phyloP scores from a whole-genome alignment of 768 basidiomycete species.

The Calocybe indica region DNA sequence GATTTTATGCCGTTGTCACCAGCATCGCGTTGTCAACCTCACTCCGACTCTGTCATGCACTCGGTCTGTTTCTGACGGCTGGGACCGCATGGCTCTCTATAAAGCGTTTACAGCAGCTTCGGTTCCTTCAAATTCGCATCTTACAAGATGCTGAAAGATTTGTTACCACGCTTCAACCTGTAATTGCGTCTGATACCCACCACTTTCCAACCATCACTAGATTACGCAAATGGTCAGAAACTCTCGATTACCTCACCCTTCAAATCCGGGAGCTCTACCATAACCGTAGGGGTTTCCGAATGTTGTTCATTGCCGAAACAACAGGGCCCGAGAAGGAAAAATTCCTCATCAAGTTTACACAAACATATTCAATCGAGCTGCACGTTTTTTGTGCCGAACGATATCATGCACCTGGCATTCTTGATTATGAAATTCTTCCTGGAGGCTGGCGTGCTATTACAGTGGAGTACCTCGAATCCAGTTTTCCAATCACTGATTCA shows the following conservation, averaged over 20 bases:
- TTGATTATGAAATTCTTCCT: conserved; percentile 18
- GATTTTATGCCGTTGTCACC: conserved; percentile 7
- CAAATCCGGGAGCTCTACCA: background rate
- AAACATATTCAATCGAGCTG: background rate
- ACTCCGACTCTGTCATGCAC: conserved; percentile 15
- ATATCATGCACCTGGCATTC: conserved; percentile 16
- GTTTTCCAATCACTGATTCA: background rate
- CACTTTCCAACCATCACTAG: background rate
- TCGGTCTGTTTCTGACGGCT: conserved; percentile 8
- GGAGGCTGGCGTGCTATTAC: conserved; percentile 17
- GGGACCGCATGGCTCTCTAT: conserved; percentile 10
- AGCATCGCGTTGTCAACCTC: conserved; percentile 12
- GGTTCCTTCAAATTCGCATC: conserved; percentile 11
- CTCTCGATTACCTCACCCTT: background rate
- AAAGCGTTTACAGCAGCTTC: conserved; percentile 13
- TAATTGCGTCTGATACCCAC: background rate
- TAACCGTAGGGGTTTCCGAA: background rate
- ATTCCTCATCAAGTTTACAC: background rate
- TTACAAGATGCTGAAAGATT: conserved; percentile 1
- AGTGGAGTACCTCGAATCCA: background rate
- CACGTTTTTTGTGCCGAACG: conserved; percentile 15
- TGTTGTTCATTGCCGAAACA: background rate
- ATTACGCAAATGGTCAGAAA: background rate
- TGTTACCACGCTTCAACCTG: conserved; percentile 3
- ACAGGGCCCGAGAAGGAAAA: conserved; percentile 10